A percentile compares a stretch with the other conserved stretches of the same genome.
Evolutionary conservation across 345 rosid genomes (phyloP).

Genomic region (Sisymbrium altissimum): DNA sequence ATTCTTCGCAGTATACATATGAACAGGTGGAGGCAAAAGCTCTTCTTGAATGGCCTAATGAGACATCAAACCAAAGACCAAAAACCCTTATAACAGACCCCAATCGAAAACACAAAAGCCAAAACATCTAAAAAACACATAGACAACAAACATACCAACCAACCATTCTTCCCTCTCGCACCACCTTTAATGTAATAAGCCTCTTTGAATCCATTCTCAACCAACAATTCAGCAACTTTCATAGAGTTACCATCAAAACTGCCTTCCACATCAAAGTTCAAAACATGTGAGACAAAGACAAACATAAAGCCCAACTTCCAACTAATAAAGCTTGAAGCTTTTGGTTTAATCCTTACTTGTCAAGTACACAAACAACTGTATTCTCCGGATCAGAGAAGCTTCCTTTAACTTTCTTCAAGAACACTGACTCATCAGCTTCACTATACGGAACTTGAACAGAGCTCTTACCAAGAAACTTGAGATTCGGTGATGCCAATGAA

Average conservation of each 20-base stretch:
- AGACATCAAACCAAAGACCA: neutral
- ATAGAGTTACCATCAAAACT: conserved; percentile 87
- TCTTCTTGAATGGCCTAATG: conserved; percentile 70
- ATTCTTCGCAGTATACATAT: conserved; percentile 48
- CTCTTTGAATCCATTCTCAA: conserved; percentile 76
- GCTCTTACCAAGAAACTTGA: conserved; percentile 51
- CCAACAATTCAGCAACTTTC: conserved; percentile 68
- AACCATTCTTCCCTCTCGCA: conserved; percentile 80
- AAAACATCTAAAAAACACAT: neutral
- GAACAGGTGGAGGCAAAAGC: conserved; percentile 76
- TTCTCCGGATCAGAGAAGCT: conserved; percentile 52
- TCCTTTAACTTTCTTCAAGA: conserved; percentile 55
- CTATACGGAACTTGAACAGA: conserved; percentile 53
- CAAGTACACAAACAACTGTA: conserved; percentile 65
- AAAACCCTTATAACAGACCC: neutral
- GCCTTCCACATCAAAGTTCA: conserved; percentile 49
- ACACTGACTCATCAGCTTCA: conserved; percentile 51
- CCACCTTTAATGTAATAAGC: conserved; percentile 85
- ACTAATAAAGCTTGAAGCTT: neutral
- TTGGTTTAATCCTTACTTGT: conserved; percentile 52
- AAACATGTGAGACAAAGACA: conserved; percentile 14
- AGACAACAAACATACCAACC: conserved; percentile 64
- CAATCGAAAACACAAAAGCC: too few relatives aligned
- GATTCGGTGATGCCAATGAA: conserved; percentile 61
- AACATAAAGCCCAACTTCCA: neutral